Evolutionary conservation across 495 filamentous ascomycete species (phyloP), one percentile per base, ranked within the genome.

Genomic region (Pyronema domesticum): DNA sequence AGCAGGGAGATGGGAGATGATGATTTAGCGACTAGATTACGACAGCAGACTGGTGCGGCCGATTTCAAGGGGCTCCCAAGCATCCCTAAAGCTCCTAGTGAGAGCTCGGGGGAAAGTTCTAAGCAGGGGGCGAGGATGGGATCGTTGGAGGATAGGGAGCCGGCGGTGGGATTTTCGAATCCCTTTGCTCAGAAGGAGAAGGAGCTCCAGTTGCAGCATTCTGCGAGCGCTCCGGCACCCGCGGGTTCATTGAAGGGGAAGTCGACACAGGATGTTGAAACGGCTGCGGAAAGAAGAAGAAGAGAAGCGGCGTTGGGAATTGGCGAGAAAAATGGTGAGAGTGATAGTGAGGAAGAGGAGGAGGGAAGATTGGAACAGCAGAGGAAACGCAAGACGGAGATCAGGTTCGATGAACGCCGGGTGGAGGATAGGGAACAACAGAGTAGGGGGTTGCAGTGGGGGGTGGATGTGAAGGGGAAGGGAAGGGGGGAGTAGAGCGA

Each of bases 221-320:
- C 23, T 30, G 23, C 23, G 23, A 30, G 23, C 23, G 23, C 23
- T 30, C 23, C 23, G 23, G 23, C 5, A 30, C 23, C 23, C 23
- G 23, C 23, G 5, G 23, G 23, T 30, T 30, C 23, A 30, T 30
- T 5, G 23, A 30, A 30, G 23, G 23, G 23, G 5, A 30, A 30
- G 23, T 30, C 23, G 5, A 30, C 23, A 30, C 23, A 30, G 23
- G 23, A 30, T 30, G 23, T 30, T 2, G 89, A 94, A 67, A 94
- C 86, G 3, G 78, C 84, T 0, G 89, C 87, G 0, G 89, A 95
- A 68, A 74, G 82, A 43, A 75, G 82, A 37, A 75, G 88, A 57
- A 80, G 89, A 67, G 78, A 93, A 53, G 89, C 86, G 1, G 89
- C 89, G 4, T 70, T 95, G n/a, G 87, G 86, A 15, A 67, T 80